Base-by-base conservation (phyloP, 306 rosid species). In the Cucurbita maxima region DNA sequence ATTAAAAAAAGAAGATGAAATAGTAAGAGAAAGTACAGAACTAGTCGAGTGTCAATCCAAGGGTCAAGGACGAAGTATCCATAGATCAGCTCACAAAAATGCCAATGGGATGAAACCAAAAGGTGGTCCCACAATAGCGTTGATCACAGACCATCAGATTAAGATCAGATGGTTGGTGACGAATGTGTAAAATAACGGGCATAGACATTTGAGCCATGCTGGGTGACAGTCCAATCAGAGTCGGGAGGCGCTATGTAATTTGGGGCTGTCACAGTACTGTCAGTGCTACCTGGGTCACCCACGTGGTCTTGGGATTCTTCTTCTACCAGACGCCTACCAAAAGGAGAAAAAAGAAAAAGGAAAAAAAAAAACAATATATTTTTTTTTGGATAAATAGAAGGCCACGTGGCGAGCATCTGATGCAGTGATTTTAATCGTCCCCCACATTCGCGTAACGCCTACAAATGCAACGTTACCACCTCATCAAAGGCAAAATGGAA, bases 211-310 rank as follows among this genome's bases (percentile, higher is more conserved):
- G 76, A 36, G 16, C 41, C 18, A 13, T 44, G 13, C 69, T 64
- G 34, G 70, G 47, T 13, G 45, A 74, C 45, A 47, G 71, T 74
- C 77, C 77, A 59, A 74, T 74, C 57, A 59, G 57, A 74, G 54
- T 55, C 22, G 56, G 22, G 52, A 45, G 68, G 74, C 74, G 41
- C 22, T 69, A 30, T 48, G 45, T 30, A 69, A 69, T 48, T 48
- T 69, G 43, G 51, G 76, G 51, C 76, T 52, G 76, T 72, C 63
- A 72, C 62, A 4, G 60, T 34, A 40, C 10, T 9, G 58, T 52
- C 63, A 37, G 13, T 16, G 10, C n/a, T 5, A 72, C 62, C 75
- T 72, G 69, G 69, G 57, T 44, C 36, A 74, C 77, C 77, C 77
- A 74, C 77, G 67, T 73, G 68, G 69, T 73, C 45, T 45, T 20